Base-by-base conservation (phyloP, 495 filamentous ascomycete genomes). In the Neurospora intermedia region DNA sequence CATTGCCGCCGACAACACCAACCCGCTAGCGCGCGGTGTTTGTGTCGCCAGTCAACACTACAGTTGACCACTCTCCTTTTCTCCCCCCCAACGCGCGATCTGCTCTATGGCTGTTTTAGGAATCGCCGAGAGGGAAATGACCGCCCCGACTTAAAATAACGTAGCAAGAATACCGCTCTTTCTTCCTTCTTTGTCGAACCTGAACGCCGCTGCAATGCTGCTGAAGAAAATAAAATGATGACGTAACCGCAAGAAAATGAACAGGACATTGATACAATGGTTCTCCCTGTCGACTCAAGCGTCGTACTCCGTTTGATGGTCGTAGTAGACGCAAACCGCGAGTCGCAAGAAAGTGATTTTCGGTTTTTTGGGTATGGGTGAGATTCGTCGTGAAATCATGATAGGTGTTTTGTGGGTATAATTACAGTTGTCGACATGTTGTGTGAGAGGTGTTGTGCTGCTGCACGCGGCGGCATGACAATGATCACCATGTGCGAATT, bases 131-230 rank as follows among this genome's bases (percentile, higher is more conserved):
- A 35, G 46, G 41, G 27, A 71, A 69, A 15, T 42, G 13, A 35
- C 27, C 46, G 46, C 54, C 54, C 31, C 54, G 54, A 18, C 54
- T 66, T 20, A 43, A 62, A 69, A 69, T 23, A 69, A 62, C 54
- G 54, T 66, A 66, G 54, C 54, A 66, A 66, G 54, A 66, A 66
- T 18, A 66, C 54, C 54, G 54, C 54, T 66, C 54, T 18, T 62
- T 66, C 80, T 77, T 69, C 70, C 83, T 76, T 84, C 78, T 75
- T 73, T 70, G 73, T 73, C 75, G 70, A 76, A 72, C 74, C 80
- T 77, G 70, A 76, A 87, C 86, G 87, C 87, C 86, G 82, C 76
- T 88, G 86, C 87, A 85, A 88, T 88, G 87, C 86, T 83, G 77
- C 72, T 71, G 71, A 62, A 54, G 69, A 70, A 69, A 39, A 20